Evolutionary conservation across 352 stramenopile species (phyloP).

Genomic region (Phytophthora tentaculata): DNA sequence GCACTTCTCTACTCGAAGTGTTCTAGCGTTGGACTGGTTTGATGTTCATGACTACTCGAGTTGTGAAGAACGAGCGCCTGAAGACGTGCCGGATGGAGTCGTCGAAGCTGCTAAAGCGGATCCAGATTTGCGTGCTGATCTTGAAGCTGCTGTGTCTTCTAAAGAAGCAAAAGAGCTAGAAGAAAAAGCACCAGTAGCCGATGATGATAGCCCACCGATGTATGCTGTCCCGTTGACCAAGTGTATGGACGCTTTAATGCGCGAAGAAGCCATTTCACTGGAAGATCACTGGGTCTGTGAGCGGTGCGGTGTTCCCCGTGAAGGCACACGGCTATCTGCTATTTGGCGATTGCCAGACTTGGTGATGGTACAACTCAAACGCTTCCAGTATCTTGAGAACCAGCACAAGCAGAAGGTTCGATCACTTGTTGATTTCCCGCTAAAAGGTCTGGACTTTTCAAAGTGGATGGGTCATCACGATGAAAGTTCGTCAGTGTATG

Average conservation of each 20-base stretch:
- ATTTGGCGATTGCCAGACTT: conserved; percentile 82
- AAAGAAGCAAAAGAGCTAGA: conserved; percentile 9
- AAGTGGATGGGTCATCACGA: conserved; percentile 65
- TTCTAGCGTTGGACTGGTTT: conserved; percentile 81
- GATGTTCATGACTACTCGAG: conserved; percentile 40
- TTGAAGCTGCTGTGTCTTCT: conserved; percentile 14
- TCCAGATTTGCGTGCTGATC: conserved; percentile 28
- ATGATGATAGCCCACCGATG: conserved; percentile 35
- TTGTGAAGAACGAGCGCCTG: conserved; percentile 29
- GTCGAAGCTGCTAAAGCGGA: conserved; percentile 37
- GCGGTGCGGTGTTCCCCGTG: conserved; percentile 63
- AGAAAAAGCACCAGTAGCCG: background rate
- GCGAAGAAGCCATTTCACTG: conserved; percentile 69
- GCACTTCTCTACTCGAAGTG: conserved; percentile 75
- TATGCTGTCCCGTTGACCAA: conserved; percentile 56
- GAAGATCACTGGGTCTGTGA: conserved; percentile 84
- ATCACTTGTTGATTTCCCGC: conserved; percentile 79
- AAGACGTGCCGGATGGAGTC: conserved; percentile 45
- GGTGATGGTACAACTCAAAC: conserved; percentile 91
- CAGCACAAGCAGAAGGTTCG: conserved; percentile 86
- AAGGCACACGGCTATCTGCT: conserved; percentile 61
- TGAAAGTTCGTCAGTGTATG: conserved; percentile 72
- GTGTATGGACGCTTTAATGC: conserved; percentile 80
- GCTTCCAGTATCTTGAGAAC: conserved; percentile 89
- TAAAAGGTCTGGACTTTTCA: conserved; percentile 82